These are phyloP conservation scores for Xerocomus potaroensis DNA, from an alignment of 768 basidiomycete genomes.

Conservation along the genomic window DNA sequence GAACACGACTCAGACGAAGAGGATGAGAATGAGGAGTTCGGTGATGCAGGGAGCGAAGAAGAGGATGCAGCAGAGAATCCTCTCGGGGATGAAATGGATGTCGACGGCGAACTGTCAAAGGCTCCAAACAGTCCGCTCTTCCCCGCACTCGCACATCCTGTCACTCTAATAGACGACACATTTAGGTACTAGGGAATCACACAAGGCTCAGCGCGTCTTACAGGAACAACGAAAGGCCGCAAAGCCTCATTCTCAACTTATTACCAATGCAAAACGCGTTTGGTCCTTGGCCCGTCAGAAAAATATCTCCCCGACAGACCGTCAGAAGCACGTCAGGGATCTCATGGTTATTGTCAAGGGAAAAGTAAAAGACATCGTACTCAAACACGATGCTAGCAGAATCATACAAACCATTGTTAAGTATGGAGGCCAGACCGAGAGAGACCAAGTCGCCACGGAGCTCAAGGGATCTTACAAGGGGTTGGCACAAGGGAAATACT, in stretches of 20 bases:
- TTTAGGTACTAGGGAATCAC: constrained; percentile 62
- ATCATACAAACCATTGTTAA: constrained; percentile 82
- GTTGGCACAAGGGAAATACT: constrained; percentile 84
- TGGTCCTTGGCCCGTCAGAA: constrained; percentile 78
- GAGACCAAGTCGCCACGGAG: constrained; percentile 79
- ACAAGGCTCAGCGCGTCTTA: constrained; percentile 63
- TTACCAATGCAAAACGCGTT: constrained; percentile 66
- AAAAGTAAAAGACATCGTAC: constrained; percentile 77
- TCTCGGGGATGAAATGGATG: constrained; percentile 31
- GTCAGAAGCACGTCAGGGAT: constrained; percentile 67
- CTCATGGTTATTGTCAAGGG: constrained; percentile 78
- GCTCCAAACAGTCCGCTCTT: constrained; percentile 56
- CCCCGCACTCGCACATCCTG: neutral
- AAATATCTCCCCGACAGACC: constrained; percentile 62
- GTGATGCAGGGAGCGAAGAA: constrained; percentile 30
- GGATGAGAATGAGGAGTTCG: constrained; percentile 35
- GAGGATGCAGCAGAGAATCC: constrained; percentile 16
- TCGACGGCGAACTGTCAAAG: constrained; percentile 34
- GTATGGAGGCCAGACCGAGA: constrained; percentile 67
- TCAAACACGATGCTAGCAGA: constrained; percentile 90
- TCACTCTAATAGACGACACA: constrained; percentile 5
- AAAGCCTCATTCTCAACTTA: constrained; percentile 71
- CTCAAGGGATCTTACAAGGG: constrained; percentile 76
- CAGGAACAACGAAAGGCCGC: constrained; percentile 68
- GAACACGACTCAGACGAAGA: constrained; percentile 37